Evolutionary conservation across 257 asterid genomes (phyloP), one percentile per base, ranked within the genome.

Genomic region (Cordia subcordata): DNA sequence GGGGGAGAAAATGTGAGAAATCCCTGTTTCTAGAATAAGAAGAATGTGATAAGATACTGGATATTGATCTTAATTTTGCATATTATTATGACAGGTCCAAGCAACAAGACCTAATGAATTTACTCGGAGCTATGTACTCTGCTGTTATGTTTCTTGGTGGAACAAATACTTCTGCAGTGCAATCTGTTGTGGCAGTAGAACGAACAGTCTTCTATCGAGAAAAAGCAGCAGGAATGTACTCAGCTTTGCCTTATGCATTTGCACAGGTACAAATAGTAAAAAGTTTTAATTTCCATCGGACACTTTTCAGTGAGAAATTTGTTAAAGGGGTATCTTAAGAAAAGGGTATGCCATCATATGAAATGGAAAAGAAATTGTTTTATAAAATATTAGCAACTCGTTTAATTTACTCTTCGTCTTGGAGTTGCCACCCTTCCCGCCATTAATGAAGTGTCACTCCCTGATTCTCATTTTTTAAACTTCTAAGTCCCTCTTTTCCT

Each of bases 81-180:
- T 57, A 16, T 22, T 57, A 27, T 42, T 65, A 21, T 45, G 50
- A 64, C 70, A 88, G 96, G 78, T 80, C 85, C 23, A 85, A 57
- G 42, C 85, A 77, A 63, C 96, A 88, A 64, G 95, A 88, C 68
- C 62, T 88, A 63, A 53, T 70, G 69, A 88, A 88, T 59, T 65
- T 85, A 52, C 65, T 85, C 1, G 96, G 96, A 64, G 92, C 93
- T 39, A 88, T 83, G 81, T 88, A 88, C 71, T 53, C 95, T 19
- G 90, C 90, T 27, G 82, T 88, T 46, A 72, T 88, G 86, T 88
- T 88, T 73, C 96, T 88, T 1, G 95, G 96, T 21, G 95, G 90
- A 61, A 81, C 95, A 22, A 85, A 79, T 58, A 83, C 95, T 39
- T 75, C 86, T 9, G 76, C 95, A 10, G 90, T 85, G 22, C 93